These are phyloP conservation scores for Alternaria sp. DNA, from an alignment of 2,329 filamentous ascomycete genomes.

Conservation along the genomic window DNA sequence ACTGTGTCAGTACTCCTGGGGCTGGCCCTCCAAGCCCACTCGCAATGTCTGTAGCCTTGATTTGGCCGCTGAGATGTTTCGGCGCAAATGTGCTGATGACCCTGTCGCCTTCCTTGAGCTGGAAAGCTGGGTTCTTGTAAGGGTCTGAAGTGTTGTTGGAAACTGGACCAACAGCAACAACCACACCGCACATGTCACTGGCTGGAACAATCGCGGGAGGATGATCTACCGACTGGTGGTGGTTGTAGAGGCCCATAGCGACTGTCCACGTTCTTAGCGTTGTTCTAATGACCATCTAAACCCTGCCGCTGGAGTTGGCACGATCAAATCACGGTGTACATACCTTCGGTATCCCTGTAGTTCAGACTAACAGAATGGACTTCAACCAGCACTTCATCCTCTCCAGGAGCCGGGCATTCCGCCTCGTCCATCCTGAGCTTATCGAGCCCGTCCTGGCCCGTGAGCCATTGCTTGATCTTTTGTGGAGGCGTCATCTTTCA, in stretches of 20 bases:
- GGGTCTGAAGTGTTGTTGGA: slow-evolving; percentile 51
- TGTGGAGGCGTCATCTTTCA: slow-evolving; percentile 36
- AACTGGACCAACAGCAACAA: slow-evolving; percentile 59
- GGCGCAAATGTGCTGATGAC: slow-evolving; percentile 72
- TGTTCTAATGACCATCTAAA: background rate
- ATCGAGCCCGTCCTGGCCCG: slow-evolving; percentile 55
- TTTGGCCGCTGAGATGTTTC: slow-evolving; percentile 66
- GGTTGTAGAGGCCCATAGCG: slow-evolving; percentile 71
- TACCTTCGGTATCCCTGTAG: slow-evolving; percentile 62
- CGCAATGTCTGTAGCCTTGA: slow-evolving; percentile 64
- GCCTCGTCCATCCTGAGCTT: slow-evolving; percentile 49
- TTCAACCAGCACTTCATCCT: slow-evolving; percentile 61
- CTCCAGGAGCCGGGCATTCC: slow-evolving; percentile 45
- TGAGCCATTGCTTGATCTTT: slow-evolving; percentile 54
- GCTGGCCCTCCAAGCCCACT: slow-evolving; percentile 69
- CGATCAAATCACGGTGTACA: background rate
- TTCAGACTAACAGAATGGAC: slow-evolving; percentile 63
- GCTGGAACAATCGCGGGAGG: slow-evolving; percentile 66
- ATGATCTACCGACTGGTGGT: slow-evolving; percentile 65
- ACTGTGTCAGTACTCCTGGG: slow-evolving; percentile 65
- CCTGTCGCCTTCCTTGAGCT: slow-evolving; percentile 62
- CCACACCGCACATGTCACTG: slow-evolving; percentile 74
- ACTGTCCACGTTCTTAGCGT: slow-evolving; percentile 56
- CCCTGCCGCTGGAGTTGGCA: background rate
- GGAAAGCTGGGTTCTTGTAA: slow-evolving; percentile 56